These are phyloP conservation scores for Astrothelium macrocarpum DNA, from an alignment of 495 filamentous ascomycete species.

Conservation along the genomic window DNA sequence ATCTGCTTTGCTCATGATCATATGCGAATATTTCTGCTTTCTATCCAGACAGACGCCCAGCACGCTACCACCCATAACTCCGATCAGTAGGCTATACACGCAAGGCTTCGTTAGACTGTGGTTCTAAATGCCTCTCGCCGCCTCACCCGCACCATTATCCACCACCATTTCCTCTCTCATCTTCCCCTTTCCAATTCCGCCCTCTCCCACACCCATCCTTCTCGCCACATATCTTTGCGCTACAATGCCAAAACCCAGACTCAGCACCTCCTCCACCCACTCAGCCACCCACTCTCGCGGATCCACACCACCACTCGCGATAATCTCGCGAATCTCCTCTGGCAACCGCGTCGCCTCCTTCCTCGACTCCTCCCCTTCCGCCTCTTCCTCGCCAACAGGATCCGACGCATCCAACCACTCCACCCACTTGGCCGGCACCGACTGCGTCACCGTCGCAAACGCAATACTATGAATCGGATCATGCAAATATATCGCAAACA, in stretches of 20 bases:
- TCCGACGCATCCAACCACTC: constrained; percentile 79
- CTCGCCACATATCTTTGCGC: constrained; percentile 95
- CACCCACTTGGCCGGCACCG: constrained; percentile 78
- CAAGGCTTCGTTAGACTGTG: not conserved
- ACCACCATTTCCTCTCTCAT: constrained; percentile 62
- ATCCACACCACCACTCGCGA: constrained; percentile 82
- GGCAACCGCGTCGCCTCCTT: constrained; percentile 41
- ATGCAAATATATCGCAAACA: constrained; percentile 84
- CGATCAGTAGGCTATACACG: not conserved
- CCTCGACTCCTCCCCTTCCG: constrained; percentile 23
- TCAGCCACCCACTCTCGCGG: constrained; percentile 95
- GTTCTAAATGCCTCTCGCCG: constrained; percentile 59
- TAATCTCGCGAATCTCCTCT: constrained; percentile 76
- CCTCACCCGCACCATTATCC: constrained; percentile 70
- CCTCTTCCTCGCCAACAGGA: constrained; percentile 38
- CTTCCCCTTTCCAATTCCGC: constrained; percentile 71
- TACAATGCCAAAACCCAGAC: constrained; percentile 67
- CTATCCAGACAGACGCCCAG: not conserved
- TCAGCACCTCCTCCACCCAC: constrained; percentile 90
- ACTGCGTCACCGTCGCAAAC: constrained; percentile 74
- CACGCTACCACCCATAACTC: no score
- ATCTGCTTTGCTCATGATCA: not conserved
- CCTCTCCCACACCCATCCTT: constrained; percentile 90
- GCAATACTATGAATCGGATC: constrained; percentile 88
- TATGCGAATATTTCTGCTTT: no score